phyloP scores from a whole-genome alignment of 495 filamentous ascomycete genomes.

The Penicillium pancosmium region DNA sequence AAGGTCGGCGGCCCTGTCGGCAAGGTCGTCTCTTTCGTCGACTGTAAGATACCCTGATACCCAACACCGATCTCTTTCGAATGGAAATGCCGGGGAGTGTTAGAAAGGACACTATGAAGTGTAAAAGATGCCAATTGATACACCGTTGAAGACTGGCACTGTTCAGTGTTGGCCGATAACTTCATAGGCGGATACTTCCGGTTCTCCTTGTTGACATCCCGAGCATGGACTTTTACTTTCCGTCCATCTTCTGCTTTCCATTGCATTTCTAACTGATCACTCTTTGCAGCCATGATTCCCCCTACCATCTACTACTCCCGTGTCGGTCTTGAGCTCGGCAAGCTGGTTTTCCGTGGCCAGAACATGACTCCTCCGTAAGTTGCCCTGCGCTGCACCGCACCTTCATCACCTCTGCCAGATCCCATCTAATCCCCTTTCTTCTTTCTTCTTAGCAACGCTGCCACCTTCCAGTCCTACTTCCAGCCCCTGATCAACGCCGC shows the following conservation, averaged over 20 bases:
- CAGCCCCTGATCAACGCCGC: constrained; percentile 68
- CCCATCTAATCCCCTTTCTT: constrained; percentile 18
- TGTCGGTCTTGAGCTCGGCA: constrained; percentile 83
- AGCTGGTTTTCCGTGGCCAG: constrained; percentile 84
- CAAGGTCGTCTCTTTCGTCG: constrained; percentile 74
- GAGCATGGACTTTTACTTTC: constrained; percentile 7
- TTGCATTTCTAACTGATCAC: constrained; percentile 32
- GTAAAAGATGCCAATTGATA: constrained; percentile 16
- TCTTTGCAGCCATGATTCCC: constrained; percentile 75
- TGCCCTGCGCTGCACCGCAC: neutral
- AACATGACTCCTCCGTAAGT: constrained; percentile 95
- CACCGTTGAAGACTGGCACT: constrained; percentile 1
- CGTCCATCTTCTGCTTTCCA: neutral
- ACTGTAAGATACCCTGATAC: constrained; percentile 66
- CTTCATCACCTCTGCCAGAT: neutral
- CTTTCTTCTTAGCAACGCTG: constrained; percentile 58
- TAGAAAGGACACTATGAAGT: neutral
- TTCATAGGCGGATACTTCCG: neutral
- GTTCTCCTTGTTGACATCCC: constrained; percentile 29
- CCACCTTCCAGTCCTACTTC: constrained; percentile 86
- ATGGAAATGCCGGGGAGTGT: constrained; percentile 7
- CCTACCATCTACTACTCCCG: constrained; percentile 86
- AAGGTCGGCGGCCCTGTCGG: constrained; percentile 86
- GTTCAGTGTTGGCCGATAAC: constrained; percentile 1
- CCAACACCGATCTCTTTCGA: neutral